Percentiles rank a stretch among this genome's conserved stretches.
These are phyloP conservation scores for Bacterosira constricta DNA, from an alignment of 108 stramenopile genomes.

Conservation along the genomic window DNA sequence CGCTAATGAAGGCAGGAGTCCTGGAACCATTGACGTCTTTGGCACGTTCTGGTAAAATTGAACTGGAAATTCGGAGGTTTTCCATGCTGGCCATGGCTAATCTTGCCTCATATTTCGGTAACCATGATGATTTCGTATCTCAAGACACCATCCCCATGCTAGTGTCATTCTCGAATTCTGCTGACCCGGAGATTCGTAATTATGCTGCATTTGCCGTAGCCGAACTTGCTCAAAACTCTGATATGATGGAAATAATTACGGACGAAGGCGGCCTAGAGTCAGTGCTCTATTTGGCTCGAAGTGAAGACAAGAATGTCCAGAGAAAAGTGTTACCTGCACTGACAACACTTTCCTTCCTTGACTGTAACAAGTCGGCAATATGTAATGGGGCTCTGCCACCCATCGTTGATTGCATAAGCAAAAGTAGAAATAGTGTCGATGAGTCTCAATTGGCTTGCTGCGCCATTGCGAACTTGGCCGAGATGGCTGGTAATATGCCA, in stretches of 20 bases:
- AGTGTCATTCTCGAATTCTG: slow-evolving; percentile 74
- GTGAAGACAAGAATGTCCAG: slow-evolving; percentile 74
- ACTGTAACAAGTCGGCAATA: slow-evolving; percentile 78
- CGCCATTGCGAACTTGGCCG: slow-evolving; percentile 82
- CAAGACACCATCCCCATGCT: slow-evolving; percentile 83
- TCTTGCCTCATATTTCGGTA: slow-evolving; percentile 68
- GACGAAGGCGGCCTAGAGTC: slow-evolving; percentile 85
- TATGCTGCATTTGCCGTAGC: slow-evolving; percentile 85
- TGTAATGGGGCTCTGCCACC: slow-evolving; percentile 76
- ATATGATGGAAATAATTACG: slow-evolving; percentile 73
- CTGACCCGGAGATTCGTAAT: slow-evolving; percentile 73
- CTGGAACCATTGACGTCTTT: slow-evolving; percentile 83
- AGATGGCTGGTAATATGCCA: slow-evolving; percentile 73
- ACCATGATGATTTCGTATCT: slow-evolving; percentile 71
- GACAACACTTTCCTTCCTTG: slow-evolving; percentile 75
- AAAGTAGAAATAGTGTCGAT: not conserved
- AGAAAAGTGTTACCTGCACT: slow-evolving; percentile 78
- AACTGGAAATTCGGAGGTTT: slow-evolving; percentile 79
- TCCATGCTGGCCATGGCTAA: slow-evolving; percentile 80
- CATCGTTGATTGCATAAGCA: slow-evolving; percentile 48
- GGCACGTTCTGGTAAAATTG: slow-evolving; percentile 72
- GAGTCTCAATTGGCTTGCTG: slow-evolving; percentile 72
- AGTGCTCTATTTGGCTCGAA: slow-evolving; percentile 80
- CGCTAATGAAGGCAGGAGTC: slow-evolving; percentile 65
- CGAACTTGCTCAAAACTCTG: slow-evolving; percentile 75